Evolutionary conservation across 2,329 filamentous ascomycete genomes (phyloP), one percentile per base, ranked within the genome.

Genomic region (Dactylellina parvicollis): DNA sequence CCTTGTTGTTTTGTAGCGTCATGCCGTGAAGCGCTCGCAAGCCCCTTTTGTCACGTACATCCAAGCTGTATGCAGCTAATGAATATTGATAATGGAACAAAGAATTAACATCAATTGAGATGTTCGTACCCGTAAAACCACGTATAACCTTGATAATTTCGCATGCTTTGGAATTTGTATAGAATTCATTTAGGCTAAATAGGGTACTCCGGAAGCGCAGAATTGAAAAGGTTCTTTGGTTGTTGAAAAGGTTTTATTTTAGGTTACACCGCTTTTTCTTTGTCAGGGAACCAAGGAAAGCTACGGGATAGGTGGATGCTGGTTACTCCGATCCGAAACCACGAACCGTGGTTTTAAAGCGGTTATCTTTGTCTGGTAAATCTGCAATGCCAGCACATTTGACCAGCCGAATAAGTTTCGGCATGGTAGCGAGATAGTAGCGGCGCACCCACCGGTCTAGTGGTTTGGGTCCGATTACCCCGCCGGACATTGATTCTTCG

Each of bases 41-140:
- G 47, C 16, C 16, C 28, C n/a, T 57, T 36, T 49, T 57, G 38
- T 56, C 32, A 49, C 61, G 62, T 67, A 67, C 52, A 67, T 38
- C 22, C 36, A 55, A 42, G 34, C 62, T 59, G 28, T 16, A 30
- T 42, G 38, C 56, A 67, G 52, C 52, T 59, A 67, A 67, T 67
- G 42, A 52, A 44, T 67, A 67, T 67, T 67, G 44, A 38, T 67
- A 67, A 67, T 67, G 34, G 52, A 56, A 49, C 52, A 67, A 67
- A 67, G 62, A 67, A 42, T 34, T 22, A n/a, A n/a, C n/a, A n/a
- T n/a, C n/a, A n/a, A n/a, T n/a, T n/a, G n/a, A n/a, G n/a, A n/a
- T 56, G 38, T 44, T 2, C 26, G 18, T 47, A 47, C 16, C 60
- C 49, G 36, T 65, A 38, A 47, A 61, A n/a, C n/a, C n/a, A n/a